Evolutionary conservation across 2,329 filamentous ascomycete species (phyloP).

Genomic region (Botrytis sinoallii): DNA sequence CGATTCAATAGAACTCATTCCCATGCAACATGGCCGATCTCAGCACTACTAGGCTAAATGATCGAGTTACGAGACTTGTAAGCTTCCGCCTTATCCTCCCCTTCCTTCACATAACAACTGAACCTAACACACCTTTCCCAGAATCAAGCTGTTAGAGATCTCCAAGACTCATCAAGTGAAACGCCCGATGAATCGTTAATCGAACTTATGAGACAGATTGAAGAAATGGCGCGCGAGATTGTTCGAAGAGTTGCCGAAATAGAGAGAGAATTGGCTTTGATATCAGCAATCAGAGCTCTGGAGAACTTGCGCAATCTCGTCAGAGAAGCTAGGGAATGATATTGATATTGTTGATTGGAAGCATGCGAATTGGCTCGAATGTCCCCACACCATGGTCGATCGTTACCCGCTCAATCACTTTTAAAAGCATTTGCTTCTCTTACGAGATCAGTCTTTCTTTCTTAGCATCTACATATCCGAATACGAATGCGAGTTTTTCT

Average conservation of each 20-base stretch:
- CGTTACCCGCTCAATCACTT: not conserved
- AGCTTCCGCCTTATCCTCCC: not conserved
- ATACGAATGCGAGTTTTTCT: not conserved
- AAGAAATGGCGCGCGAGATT: not conserved
- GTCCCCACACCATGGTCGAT: not conserved
- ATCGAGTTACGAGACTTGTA: not conserved
- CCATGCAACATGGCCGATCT: not conserved
- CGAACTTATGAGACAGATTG: not conserved
- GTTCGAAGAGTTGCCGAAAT: not conserved
- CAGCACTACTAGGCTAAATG: not conserved
- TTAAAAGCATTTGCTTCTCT: not conserved
- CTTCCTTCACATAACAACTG: not conserved
- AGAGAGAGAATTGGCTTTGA: not conserved
- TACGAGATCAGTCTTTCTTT: not conserved
- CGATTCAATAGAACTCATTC: not conserved
- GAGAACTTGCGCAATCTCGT: not conserved
- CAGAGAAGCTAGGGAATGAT: not conserved
- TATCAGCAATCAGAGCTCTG: not conserved
- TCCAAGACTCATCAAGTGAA: not conserved
- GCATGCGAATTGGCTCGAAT: not conserved
- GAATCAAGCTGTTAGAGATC: not conserved
- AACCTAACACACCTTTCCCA: not conserved
- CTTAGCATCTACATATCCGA: not conserved
- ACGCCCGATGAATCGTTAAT: not conserved
- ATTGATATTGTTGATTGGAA: not conserved